Percentiles rank a stretch among this genome's conserved stretches.
phyloP scores from a whole-genome alignment of 176 grass and related monocot species.

The Oryza meridionalis region DNA sequence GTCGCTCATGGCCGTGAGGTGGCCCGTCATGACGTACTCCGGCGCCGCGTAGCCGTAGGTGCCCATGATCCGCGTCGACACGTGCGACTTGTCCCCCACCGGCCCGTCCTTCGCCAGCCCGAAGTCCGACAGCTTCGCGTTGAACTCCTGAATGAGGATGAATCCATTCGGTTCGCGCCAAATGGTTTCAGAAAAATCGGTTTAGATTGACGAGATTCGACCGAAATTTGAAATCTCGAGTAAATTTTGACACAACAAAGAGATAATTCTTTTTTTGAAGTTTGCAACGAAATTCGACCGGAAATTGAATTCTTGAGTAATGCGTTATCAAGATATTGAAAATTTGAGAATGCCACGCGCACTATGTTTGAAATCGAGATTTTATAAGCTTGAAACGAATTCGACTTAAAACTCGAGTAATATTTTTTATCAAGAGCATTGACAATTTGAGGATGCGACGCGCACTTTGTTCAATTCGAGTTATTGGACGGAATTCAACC shows the following conservation, averaged over 20 bases:
- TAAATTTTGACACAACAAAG: no score
- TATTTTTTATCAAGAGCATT: no score
- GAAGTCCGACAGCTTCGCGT: slow-evolving; percentile 85
- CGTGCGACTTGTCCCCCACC: slow-evolving; percentile 70
- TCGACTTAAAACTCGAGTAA: no score
- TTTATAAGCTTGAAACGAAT: no score
- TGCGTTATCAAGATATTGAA: no score
- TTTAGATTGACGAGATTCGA: neutral
- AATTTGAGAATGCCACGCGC: no score
- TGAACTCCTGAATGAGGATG: slow-evolving; percentile 43
- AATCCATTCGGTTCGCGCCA: neutral
- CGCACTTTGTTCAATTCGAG: no score
- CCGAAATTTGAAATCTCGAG: neutral
- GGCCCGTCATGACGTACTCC: slow-evolving; percentile 94
- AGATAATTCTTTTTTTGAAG: no score
- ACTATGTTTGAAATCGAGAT: no score
- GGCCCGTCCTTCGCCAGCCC: slow-evolving; percentile 90
- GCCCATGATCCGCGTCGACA: slow-evolving; percentile 88
- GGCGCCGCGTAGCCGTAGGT: slow-evolving; percentile 88
- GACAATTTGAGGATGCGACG: no score
- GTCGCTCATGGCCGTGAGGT: slow-evolving; percentile 83
- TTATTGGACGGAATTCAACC: no score
- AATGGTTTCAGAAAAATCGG: neutral
- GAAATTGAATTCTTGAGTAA: neutral
- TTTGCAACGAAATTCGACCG: neutral